Evolutionary conservation across 192 early-diverging fungal species (phyloP), one percentile per base, ranked within the genome.

Genomic region (Backusella liffmaniae): DNA sequence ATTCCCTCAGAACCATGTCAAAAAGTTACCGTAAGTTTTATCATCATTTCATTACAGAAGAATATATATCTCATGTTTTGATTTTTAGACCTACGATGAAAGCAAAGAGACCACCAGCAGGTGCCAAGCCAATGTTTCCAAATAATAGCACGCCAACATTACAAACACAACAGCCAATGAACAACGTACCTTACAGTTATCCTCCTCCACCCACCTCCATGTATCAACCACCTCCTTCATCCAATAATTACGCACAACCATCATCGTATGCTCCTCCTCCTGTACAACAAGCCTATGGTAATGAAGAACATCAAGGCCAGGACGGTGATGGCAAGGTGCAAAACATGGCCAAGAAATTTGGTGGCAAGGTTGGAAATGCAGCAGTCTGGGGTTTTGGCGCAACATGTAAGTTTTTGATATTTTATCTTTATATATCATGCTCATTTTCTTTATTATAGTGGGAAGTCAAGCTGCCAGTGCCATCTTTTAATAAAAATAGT

Each of bases 1-100:
- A 26, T 83, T 83, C 76, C 82, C 82, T 29, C 74, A 77, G 42
- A 79, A 77, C 30, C 76, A 83, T 68, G 82, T 83, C 10, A 67
- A 74, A 3, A 78, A 78, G 10, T 35, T 73, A 42, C 37, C 66
- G 79, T 80, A 77, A 77, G 79, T 67, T 37, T 1, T 8, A n/a
- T n/a, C 0, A 39, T 10, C 3, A 12, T 39, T 39, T 39, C 37
- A 39, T 39, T 39, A 39, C 32, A 10, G 26, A 26, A 26, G 23
- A 23, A 41, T 42, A 44, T 18, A 16, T 41, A 41, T 5, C 42
- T 16, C 42, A 44, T n/a, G 0, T 56, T n/a, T 10, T 26, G 26
- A 26, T 56, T 56, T 10, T 26, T 62, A 62, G 56, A 13, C 56
- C 56, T 7, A 4, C 56, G 21, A 1, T 41, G 1, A 72, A 72